A percentile compares a stretch with the other conserved stretches of the same genome.
Evolutionary conservation across 305 asterid species (phyloP).

Genomic region (Ilex paraguariensis): DNA sequence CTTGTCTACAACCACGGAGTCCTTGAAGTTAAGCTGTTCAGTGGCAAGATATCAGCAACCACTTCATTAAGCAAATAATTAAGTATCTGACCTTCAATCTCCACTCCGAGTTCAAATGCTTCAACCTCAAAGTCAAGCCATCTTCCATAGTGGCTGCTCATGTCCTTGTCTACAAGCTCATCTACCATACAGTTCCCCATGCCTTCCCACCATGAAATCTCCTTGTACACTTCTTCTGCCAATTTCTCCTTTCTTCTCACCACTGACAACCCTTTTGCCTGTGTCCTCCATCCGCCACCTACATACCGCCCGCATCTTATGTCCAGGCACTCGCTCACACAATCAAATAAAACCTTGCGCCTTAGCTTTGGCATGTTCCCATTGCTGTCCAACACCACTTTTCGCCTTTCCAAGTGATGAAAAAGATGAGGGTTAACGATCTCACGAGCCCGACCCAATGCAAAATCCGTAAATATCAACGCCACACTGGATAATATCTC

Average conservation of each 20-base stretch:
- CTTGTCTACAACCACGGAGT: slow-evolving; percentile 52
- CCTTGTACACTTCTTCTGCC: slow-evolving; percentile 63
- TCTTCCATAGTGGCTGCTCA: slow-evolving; percentile 64
- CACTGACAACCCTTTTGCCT: slow-evolving; percentile 50
- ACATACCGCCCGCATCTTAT: slow-evolving; percentile 41
- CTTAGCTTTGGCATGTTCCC: slow-evolving; percentile 32
- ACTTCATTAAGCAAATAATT: slow-evolving; percentile 70
- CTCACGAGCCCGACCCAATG: slow-evolving; percentile 40
- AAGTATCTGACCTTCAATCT: slow-evolving; percentile 62
- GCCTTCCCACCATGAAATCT: slow-evolving; percentile 50
- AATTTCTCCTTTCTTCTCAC: slow-evolving; percentile 46
- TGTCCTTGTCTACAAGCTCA: slow-evolving; percentile 73
- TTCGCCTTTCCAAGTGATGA: slow-evolving; percentile 43
- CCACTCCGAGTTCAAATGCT: slow-evolving; percentile 63
- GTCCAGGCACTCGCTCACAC: slow-evolving; percentile 64
- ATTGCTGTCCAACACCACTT: slow-evolving; percentile 14
- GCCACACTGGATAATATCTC: slow-evolving; percentile 56
- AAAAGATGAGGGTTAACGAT: slow-evolving; percentile 48
- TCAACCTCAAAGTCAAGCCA: slow-evolving; percentile 77
- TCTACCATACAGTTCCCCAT: slow-evolving; percentile 58
- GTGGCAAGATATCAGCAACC: slow-evolving; percentile 54
- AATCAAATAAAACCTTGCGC: slow-evolving; percentile 56
- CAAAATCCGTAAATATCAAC: slow-evolving; percentile 48
- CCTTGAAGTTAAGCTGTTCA: slow-evolving; percentile 14
- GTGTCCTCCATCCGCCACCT: slow-evolving; percentile 44